These are phyloP conservation scores for Debaryomyces sp. DNA, from an alignment of 1,139 yeast genomes.

Conservation along the genomic window DNA sequence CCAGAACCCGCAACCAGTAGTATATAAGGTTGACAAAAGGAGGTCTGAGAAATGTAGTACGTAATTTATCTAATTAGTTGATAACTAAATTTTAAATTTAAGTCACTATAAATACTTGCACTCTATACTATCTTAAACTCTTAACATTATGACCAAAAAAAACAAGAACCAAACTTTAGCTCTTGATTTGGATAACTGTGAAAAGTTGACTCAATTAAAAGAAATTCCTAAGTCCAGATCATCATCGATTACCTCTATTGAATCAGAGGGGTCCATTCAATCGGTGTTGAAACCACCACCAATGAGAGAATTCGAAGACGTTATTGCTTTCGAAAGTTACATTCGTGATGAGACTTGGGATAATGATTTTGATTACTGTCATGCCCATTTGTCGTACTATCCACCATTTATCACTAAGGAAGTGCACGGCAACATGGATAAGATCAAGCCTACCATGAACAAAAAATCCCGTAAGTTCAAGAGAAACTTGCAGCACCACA, in stretches of 20 bases:
- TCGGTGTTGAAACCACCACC: slow-evolving; percentile 44
- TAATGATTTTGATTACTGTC: slow-evolving; percentile 69
- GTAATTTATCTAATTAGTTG: background rate
- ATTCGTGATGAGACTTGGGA: slow-evolving; percentile 77
- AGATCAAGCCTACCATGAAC: slow-evolving; percentile 72
- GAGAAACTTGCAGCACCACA: slow-evolving; percentile 75
- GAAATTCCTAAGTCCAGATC: slow-evolving; percentile 43
- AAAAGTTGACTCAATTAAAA: slow-evolving; percentile 40
- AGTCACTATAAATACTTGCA: background rate
- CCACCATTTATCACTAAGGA: slow-evolving; percentile 75
- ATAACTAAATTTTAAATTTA: background rate
- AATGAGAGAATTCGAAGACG: slow-evolving; percentile 59
- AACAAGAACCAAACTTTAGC: slow-evolving; percentile 29
- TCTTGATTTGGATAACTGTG: slow-evolving; percentile 43
- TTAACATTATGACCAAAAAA: slow-evolving; percentile 17
- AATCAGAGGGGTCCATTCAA: slow-evolving; percentile 37
- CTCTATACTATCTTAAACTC: background rate
- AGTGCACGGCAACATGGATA: slow-evolving; percentile 70
- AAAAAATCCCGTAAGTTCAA: slow-evolving; percentile 71
- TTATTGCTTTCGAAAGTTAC: slow-evolving; percentile 63
- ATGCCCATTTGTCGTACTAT: slow-evolving; percentile 65
- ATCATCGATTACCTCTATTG: slow-evolving; percentile 34
- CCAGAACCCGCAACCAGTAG: slow-evolving; percentile 1
- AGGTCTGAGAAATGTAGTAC: background rate
- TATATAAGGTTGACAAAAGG: background rate